phyloP scores from a whole-genome alignment of 441 rosid species.

The Erodium chrysanthum region DNA sequence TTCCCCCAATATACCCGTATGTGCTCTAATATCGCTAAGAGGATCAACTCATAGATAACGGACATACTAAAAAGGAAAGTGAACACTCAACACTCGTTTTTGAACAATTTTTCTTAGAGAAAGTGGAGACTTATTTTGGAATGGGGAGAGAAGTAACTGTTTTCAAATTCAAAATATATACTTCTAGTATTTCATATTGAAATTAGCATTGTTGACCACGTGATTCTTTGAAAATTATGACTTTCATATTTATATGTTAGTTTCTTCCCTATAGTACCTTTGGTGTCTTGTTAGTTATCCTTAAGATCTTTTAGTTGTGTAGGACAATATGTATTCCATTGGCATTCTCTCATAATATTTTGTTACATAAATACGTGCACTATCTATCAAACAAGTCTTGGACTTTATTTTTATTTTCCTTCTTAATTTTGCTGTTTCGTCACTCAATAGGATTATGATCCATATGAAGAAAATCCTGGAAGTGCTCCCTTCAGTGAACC shows the following conservation, averaged over 20 bases:
- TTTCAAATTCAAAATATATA: no score
- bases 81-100: no score
- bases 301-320: background rate
- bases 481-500: slow-evolving; percentile 89
- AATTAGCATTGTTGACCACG: background rate
- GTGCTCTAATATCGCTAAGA: background rate
- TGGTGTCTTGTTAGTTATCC: background rate
- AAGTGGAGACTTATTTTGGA: no score
- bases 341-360: background rate
- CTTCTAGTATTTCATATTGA: no score
- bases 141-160: no score
- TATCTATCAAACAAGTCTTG: background rate
- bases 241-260: background rate
- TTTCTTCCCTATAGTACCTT: background rate
- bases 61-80: no score
- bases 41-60: no score
- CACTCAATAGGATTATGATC: slow-evolving; percentile 72
- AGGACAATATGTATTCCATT: background rate
- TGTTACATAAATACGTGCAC: background rate
- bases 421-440: slow-evolving; percentile 16
- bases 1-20: background rate
- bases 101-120: no score
- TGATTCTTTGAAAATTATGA: background rate
- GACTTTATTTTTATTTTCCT: slow-evolving; percentile 1
- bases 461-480: slow-evolving; percentile 98